phyloP scores from a whole-genome alignment of 2,329 filamentous ascomycete genomes.

The Xylaria sp. region DNA sequence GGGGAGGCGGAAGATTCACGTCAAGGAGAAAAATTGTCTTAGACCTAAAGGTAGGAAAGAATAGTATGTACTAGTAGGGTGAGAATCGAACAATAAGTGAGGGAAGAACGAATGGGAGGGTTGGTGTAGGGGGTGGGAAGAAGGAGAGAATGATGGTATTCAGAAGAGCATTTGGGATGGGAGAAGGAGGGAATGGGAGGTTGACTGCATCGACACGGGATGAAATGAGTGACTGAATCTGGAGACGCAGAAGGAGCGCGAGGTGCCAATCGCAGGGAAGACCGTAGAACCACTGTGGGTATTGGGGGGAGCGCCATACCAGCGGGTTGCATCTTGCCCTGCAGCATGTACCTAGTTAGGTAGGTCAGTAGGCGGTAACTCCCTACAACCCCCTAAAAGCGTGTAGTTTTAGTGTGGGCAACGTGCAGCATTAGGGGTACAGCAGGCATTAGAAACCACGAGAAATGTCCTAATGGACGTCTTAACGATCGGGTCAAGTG shows the following conservation, averaged over 20 bases:
- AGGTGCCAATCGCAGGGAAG: slow-evolving; percentile 38
- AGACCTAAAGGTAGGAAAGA: slow-evolving; percentile 33
- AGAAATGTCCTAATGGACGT: neutral
- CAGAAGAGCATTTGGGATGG: slow-evolving; percentile 47
- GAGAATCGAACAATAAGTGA: slow-evolving; percentile 47
- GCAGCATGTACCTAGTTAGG: slow-evolving; percentile 31
- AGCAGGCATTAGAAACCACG: neutral
- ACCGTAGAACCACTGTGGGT: slow-evolving; percentile 33
- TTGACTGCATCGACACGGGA: slow-evolving; percentile 42
- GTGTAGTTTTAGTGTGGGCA: neutral
- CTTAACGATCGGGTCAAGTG: neutral
- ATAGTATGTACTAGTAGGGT: slow-evolving; percentile 48
- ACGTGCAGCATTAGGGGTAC: slow-evolving; percentile 3
- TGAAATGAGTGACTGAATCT: slow-evolving; percentile 40
- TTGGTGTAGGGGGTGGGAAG: slow-evolving; percentile 39
- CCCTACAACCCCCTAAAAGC: slow-evolving; percentile 1
- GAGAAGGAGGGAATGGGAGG: slow-evolving; percentile 47
- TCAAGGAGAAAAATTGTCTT: slow-evolving; percentile 44
- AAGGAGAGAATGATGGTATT: slow-evolving; percentile 48
- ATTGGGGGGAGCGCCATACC: slow-evolving; percentile 32
- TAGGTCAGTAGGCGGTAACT: slow-evolving; percentile 12
- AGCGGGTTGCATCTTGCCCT: slow-evolving; percentile 34
- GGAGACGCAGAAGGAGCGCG: slow-evolving; percentile 39
- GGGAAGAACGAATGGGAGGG: slow-evolving; percentile 47
- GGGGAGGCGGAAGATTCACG: slow-evolving; percentile 38